Evolutionary conservation across 2,329 filamentous ascomycete species (phyloP), one percentile per base, ranked within the genome.

Genomic region (Exophiala mesophila): DNA sequence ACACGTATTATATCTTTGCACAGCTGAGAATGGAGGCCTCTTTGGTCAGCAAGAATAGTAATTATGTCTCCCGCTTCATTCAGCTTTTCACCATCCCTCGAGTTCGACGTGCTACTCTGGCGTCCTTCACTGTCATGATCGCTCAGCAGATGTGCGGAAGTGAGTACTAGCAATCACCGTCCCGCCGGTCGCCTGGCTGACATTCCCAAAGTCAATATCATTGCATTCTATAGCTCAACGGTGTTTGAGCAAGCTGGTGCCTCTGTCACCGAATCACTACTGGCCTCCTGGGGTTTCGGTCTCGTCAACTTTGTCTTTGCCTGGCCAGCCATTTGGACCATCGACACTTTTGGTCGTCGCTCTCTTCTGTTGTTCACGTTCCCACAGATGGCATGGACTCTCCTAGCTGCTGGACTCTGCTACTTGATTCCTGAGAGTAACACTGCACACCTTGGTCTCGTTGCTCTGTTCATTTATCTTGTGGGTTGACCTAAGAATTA

Each of bases 311-410:
- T 55, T 28, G 45, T 55, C 12, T 55, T 55, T 33, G 53, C 51
- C 4, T 52, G 48, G 48, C 53, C 53, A 7, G 53, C 53, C 5
- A 52, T 55, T 28, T 55, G 72, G 69, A 83, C 80, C 1, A 83
- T 83, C 47, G 80, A 83, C 56, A 82, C 78, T 0, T 82, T 74
- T 49, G 80, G 79, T n/a, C 75, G 80, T 23, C 72, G 80, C 23
- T 65, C 74, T 12, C 66, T 83, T 9, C 68, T 82, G 2, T 64
- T 82, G 1, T 82, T 83, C 60, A 83, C 80, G 2, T 82, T 83
- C 56, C 78, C 79, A 0, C 71, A 82, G 45, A 83, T 83, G 78
- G 75, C 75, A 9, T 81, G 78, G 77, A 78, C 77, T 3, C 62
- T 83, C n/a, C 67, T 83, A 1, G 75, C 76, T 0, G 77, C 76